Evolutionary conservation across 192 early-diverging fungal genomes (phyloP).

Genomic region (Powellomyces hirtus): DNA sequence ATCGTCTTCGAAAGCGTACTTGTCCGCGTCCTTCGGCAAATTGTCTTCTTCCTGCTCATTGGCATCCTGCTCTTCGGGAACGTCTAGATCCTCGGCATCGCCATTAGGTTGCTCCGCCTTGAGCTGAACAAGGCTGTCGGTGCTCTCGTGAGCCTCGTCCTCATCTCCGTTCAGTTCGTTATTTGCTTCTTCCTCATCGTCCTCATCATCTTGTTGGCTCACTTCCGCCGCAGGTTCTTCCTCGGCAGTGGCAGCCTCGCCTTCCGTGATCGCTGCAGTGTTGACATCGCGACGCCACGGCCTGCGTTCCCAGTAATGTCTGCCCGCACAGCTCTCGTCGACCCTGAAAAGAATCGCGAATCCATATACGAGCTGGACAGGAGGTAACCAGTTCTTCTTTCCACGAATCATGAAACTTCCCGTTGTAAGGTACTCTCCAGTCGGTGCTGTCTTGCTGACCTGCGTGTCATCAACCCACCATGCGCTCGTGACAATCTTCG

Average conservation of each 20-base stretch:
- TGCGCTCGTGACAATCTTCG: slow-evolving; percentile 90
- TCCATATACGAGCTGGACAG: slow-evolving; percentile 92
- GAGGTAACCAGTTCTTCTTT: slow-evolving; percentile 92
- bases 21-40: slow-evolving; percentile 7
- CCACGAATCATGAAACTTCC: slow-evolving; percentile 93
- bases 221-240: slow-evolving; percentile 20
- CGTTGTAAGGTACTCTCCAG: slow-evolving; percentile 86
- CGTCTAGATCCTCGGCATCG: not conserved
- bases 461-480: slow-evolving; percentile 92
- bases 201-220: slow-evolving; percentile 5
- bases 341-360: slow-evolving; percentile 90
- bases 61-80: not conserved
- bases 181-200: slow-evolving; percentile 6
- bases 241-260: slow-evolving; percentile 12
- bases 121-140: not conserved
- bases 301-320: slow-evolving; percentile 73
- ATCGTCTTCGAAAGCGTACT: slow-evolving; percentile 34
- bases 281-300: slow-evolving; percentile 39
- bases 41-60: not conserved
- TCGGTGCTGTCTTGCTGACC: slow-evolving; percentile 85
- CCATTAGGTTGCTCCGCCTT: not conserved
- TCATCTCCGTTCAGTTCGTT: slow-evolving; percentile 17
- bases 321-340: slow-evolving; percentile 70
- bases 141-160: slow-evolving; percentile 13
- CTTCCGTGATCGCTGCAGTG: slow-evolving; percentile 5